Evolutionary conservation across 768 basidiomycete genomes (phyloP), one percentile per base, ranked within the genome.

Genomic region (Lyophyllum decastes): DNA sequence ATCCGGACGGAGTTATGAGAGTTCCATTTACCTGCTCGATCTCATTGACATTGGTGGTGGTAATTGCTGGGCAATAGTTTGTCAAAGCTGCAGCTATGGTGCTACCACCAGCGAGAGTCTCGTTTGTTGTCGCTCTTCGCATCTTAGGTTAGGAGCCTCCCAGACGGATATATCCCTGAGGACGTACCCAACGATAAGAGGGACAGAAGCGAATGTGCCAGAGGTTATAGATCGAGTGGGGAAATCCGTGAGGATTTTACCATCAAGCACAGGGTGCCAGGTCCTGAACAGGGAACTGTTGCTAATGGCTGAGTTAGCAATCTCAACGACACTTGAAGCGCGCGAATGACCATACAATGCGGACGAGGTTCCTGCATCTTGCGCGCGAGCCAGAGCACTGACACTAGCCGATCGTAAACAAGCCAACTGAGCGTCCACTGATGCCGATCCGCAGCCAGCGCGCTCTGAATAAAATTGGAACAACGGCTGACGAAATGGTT

Each of bases 251-350:
- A 88, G 70, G 8, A 82, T 58, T 45, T 76, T 75, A 0, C 81
- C 81, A 60, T 87, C 87, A 7, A 87, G 45, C 10, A 86, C 82
- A 3, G 84, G 84, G 43, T 71, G 72, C 73, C 85, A 88, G 1
- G 54, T 35, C 19, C 77, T 74, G 62, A 83, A 88, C 10, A 68
- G 68, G 7, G 74, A 69, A 0, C 71, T 78, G 16, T 62, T 71
- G 61, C 78, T 78, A 45, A 12, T n/a, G n/a, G 67, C 46, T 34
- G 26, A 17, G 38, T 49, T 25, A 49, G 19, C 43, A 35, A 55
- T 34, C 41, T 19, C 47, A 49, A 58, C 34, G 24, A 40, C 48
- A 12, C 43, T 38, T 38, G 8, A 7, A 27, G n/a, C 14, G 27
- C 41, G 41, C 14, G 59, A 47, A 19, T 0, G 16, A 33, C 67